Conservation (phyloP, 2,329 filamentous ascomycete genomes). For the Mycocentrospora acerina region DNA sequence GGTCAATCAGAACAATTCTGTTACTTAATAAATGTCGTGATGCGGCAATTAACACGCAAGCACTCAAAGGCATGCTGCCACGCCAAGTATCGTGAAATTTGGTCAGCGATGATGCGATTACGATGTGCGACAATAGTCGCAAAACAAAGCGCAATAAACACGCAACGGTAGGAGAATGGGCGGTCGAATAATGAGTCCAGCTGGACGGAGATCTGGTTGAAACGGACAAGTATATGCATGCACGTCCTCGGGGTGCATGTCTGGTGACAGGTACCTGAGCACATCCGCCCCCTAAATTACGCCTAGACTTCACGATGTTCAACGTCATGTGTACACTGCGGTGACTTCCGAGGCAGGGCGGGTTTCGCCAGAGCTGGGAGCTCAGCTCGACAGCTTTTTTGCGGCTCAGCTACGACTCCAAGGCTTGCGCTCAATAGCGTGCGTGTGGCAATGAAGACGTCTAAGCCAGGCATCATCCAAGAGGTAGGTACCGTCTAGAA, state of each 20-base stretch:
- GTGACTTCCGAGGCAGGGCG: constrained; percentile 1
- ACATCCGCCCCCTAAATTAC: constrained; percentile 7
- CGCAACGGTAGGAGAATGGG: too few species aligned
- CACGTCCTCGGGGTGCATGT: not conserved
- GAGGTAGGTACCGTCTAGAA: not conserved
- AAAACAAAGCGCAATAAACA: not conserved
- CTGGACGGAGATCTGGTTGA: too few species aligned
- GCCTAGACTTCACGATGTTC: constrained; percentile 37
- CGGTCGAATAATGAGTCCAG: too few species aligned
- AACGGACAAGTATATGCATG: too few species aligned
- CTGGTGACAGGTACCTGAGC: constrained; percentile 12
- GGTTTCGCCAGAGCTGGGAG: constrained; percentile 1
- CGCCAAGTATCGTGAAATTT: constrained; percentile 37
- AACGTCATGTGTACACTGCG: constrained; percentile 31
- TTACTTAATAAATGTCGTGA: constrained; percentile 4
- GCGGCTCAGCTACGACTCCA: not conserved
- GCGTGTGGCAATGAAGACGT: too few species aligned
- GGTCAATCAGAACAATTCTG: constrained; percentile 16
- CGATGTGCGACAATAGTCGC: constrained; percentile 13
- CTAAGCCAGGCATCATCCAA: constrained; percentile 6
- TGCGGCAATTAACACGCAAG: not conserved
- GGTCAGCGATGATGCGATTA: constrained; percentile 22
- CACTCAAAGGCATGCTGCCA: not conserved
- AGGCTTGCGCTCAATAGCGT: too few species aligned
- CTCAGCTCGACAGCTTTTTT: not conserved